phyloP scores from a whole-genome alignment of 2,329 filamentous ascomycete genomes.

The Fusarium decemcellulare region DNA sequence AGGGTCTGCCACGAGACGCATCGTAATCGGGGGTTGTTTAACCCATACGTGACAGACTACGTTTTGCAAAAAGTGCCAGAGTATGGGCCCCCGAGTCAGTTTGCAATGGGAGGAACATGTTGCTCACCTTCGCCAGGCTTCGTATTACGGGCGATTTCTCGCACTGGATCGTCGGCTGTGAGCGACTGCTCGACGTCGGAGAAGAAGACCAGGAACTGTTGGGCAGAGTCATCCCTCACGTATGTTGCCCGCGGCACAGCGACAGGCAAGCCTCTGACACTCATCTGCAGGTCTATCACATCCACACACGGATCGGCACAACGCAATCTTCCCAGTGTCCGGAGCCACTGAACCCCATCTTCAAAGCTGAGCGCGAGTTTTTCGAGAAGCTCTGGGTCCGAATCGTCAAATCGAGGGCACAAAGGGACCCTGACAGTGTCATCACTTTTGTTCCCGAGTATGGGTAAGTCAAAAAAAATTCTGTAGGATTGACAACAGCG shows the following conservation, averaged over 20 bases:
- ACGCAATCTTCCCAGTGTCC: conserved; percentile 55
- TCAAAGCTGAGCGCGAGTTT: conserved; percentile 47
- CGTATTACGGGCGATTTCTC: not conserved
- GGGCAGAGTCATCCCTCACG: conserved; percentile 1
- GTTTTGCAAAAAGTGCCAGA: not conserved
- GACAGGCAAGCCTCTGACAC: not conserved
- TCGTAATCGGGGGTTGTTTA: not conserved
- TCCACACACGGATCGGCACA: conserved; percentile 53
- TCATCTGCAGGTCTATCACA: conserved; percentile 49
- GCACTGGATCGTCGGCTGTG: not conserved
- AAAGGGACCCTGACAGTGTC: not conserved
- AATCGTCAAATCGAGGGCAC: not conserved
- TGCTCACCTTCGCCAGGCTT: not conserved
- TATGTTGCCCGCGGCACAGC: not conserved
- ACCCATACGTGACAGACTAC: not conserved
- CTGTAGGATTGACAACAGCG: not conserved
- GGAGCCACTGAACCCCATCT: conserved; percentile 50
- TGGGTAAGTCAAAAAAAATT: not conserved
- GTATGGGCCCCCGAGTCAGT: not conserved
- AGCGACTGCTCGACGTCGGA: not conserved
- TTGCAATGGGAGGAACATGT: too few relatives aligned
- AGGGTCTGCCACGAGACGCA: not conserved
- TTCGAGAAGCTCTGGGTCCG: conserved; percentile 48
- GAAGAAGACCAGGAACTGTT: not conserved
- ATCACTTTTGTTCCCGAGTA: conserved; percentile 3